A percentile compares a stretch with the other conserved stretches of the same genome.
Conservation (phyloP, 2,329 filamentous ascomycete species). For the Thielaviopsis populi region DNA sequence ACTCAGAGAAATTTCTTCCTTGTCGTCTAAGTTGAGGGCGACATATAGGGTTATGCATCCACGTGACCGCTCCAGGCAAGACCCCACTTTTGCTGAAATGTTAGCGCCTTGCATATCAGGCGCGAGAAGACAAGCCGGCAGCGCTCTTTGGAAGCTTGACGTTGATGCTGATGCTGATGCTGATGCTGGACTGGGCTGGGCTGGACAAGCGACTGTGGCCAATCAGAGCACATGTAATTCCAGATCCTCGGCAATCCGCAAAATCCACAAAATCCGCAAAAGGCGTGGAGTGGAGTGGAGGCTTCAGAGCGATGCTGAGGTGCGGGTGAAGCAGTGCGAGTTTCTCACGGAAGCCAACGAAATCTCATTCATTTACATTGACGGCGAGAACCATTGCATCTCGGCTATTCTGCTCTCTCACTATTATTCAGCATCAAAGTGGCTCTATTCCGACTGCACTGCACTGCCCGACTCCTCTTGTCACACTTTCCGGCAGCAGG, state of each 20-base stretch:
- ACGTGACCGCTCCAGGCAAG: neutral
- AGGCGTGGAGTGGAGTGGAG: no score
- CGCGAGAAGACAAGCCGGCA: neutral
- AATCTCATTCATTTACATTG: neutral
- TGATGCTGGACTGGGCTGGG: no score
- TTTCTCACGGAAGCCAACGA: neutral
- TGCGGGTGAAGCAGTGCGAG: neutral
- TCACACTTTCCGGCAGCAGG: neutral
- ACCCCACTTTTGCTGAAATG: neutral
- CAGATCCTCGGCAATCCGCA: constrained; percentile 36
- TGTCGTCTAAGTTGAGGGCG: neutral
- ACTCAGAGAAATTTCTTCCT: neutral
- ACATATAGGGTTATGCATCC: neutral
- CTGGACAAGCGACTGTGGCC: constrained; percentile 22
- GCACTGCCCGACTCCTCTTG: neutral
- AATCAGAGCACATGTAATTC: constrained; percentile 33
- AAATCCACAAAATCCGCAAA: constrained; percentile 22
- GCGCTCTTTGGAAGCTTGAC: neutral
- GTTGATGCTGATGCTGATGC: no score
- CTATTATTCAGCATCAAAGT: neutral
- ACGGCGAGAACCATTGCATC: neutral
- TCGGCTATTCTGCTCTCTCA: neutral
- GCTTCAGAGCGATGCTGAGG: neutral
- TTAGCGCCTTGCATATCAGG: constrained; percentile 16
- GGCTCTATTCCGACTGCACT: neutral